Conservation (phyloP, 805 yeast genomes). For the Candida sanyiensis region DNA sequence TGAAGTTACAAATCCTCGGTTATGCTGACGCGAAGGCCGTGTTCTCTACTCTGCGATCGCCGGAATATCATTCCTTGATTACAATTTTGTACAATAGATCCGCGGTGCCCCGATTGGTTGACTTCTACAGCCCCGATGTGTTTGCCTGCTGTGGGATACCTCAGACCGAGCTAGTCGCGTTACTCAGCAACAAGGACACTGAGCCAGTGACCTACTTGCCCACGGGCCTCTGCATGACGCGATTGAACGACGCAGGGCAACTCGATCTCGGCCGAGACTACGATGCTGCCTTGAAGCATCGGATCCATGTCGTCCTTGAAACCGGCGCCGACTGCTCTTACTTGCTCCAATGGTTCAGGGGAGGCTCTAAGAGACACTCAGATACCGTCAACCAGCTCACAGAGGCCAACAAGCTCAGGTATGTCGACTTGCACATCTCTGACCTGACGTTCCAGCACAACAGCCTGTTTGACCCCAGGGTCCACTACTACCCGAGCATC, state of each 20-base stretch:
- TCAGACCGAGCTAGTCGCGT: neutral
- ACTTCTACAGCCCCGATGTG: neutral
- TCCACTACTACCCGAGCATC: neutral
- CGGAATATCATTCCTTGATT: neutral
- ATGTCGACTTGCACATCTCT: neutral
- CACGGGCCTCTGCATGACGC: neutral
- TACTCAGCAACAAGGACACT: neutral
- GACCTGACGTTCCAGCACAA: neutral
- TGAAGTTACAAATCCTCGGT: neutral
- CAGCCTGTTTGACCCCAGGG: neutral
- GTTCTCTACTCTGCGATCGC: neutral
- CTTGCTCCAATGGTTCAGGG: neutral
- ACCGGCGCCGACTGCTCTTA: neutral
- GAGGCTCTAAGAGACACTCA: neutral
- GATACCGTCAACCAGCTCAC: neutral
- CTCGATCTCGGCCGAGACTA: neutral
- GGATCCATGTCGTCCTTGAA: neutral
- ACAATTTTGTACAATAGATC: neutral
- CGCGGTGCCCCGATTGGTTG: neutral
- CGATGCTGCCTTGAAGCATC: neutral
- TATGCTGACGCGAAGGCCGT: neutral
- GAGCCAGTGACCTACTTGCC: neutral
- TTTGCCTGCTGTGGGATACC: neutral
- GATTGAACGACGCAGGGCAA: neutral
- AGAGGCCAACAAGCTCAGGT: neutral